phyloP scores from a whole-genome alignment of 2,329 filamentous ascomycete genomes.

The Penicillium sp. region DNA sequence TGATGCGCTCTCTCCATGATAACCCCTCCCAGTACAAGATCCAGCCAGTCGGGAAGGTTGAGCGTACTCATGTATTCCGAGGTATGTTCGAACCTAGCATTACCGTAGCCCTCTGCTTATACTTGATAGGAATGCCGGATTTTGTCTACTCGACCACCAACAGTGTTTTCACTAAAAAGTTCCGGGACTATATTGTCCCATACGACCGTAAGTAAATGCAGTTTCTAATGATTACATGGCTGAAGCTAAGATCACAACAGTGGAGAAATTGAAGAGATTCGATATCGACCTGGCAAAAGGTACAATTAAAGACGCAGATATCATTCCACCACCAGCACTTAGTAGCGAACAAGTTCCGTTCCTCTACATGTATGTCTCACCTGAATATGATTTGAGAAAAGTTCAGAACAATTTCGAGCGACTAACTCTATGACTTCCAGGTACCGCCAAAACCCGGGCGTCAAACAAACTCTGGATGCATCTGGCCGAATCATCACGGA shows the following conservation, averaged over 20 bases:
- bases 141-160: conserved; percentile 76
- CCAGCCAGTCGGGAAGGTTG: conserved; percentile 70
- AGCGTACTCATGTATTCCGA: conserved; percentile 83
- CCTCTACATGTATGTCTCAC: conserved; percentile 50
- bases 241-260: conserved; percentile 33
- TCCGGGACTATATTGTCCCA: conserved; percentile 70
- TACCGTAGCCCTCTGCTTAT: not conserved
- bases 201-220: conserved; percentile 61
- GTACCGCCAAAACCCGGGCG: conserved; percentile 83
- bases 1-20: conserved; percentile 61
- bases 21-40: conserved; percentile 67
- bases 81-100: conserved; percentile 44
- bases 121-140: conserved; percentile 66
- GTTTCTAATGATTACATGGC: not conserved
- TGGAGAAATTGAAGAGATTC: conserved; percentile 64
- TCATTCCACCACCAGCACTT: conserved; percentile 78
- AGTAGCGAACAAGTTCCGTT: conserved; percentile 73
- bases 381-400: not conserved
- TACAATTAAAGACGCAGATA: conserved; percentile 61
- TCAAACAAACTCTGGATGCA: conserved; percentile 61
- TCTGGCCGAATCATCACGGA: conserved; percentile 60
- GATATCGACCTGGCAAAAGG: conserved; percentile 65
- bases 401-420: not conserved
- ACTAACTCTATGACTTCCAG: conserved; percentile 43
- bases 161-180: conserved; percentile 68